phyloP scores from a whole-genome alignment of 257 asterid genomes.

The Fraxinus quadrangulata region DNA sequence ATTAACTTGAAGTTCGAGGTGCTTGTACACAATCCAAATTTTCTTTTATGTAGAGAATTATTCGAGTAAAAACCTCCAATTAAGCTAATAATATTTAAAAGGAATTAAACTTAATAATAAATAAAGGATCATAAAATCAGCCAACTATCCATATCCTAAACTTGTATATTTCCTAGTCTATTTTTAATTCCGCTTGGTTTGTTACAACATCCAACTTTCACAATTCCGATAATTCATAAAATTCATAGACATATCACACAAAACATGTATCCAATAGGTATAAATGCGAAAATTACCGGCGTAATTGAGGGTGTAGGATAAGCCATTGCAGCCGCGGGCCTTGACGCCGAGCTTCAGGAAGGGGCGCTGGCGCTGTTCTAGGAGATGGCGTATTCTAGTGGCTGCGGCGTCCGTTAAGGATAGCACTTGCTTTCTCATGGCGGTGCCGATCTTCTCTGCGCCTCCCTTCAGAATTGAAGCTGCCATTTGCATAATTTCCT shows the following conservation, averaged over 20 bases:
- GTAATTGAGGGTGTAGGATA: conserved; percentile 96
- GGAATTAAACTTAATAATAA: background rate
- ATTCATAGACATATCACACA: background rate
- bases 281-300: conserved; percentile 48
- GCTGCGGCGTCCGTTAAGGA: conserved; percentile 84
- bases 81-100: background rate
- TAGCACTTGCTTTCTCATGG: conserved; percentile 76
- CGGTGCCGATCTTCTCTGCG: conserved; percentile 37
- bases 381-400: conserved; percentile 67
- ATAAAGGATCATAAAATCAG: background rate
- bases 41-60: background rate
- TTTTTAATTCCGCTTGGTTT: too few species aligned
- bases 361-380: conserved; percentile 78
- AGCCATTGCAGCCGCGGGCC: conserved; percentile 98
- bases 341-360: conserved; percentile 96
- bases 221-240: background rate
- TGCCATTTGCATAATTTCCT: conserved; percentile 14
- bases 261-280: background rate
- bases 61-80: background rate
- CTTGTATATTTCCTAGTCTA: too few species aligned
- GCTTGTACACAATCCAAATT: background rate
- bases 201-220: background rate
- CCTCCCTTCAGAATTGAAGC: conserved; percentile 19
- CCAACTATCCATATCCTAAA: background rate
- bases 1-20: background rate